A percentile compares a stretch with the other conserved stretches of the same genome.
These are phyloP conservation scores for Naganishia sp. DNA, from an alignment of 1,284 basidiomycete species.

Conservation along the genomic window DNA sequence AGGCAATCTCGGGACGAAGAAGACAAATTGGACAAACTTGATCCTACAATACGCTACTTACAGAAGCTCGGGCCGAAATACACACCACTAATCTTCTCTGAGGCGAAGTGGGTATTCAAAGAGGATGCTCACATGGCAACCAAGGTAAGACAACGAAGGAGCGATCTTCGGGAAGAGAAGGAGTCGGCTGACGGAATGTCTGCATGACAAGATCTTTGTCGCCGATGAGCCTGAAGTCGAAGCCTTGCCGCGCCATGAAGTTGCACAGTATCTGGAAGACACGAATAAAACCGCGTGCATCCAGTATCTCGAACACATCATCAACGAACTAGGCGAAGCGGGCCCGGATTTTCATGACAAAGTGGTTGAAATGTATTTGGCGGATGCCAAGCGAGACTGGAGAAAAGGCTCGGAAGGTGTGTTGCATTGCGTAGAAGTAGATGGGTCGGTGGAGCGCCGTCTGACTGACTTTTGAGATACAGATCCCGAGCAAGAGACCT, in stretches of 20 bases:
- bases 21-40: constrained; percentile 74
- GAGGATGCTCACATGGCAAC: constrained; percentile 71
- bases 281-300: constrained; percentile 69
- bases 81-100: constrained; percentile 73
- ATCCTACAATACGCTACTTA: constrained; percentile 83
- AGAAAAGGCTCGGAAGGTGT: constrained; percentile 63
- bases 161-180: background rate
- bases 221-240: constrained; percentile 81
- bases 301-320: constrained; percentile 83
- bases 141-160: constrained; percentile 58
- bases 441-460: background rate
- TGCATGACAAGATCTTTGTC: constrained; percentile 79
- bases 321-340: constrained; percentile 70
- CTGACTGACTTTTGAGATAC: constrained; percentile 51
- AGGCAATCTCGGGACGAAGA: constrained; percentile 78
- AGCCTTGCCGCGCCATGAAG: constrained; percentile 68
- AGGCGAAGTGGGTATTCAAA: constrained; percentile 81
- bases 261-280: constrained; percentile 74
- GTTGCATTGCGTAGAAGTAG: constrained; percentile 33
- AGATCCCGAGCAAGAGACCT: constrained; percentile 54
- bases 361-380: constrained; percentile 79
- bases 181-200: background rate
- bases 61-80: constrained; percentile 84
- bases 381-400: constrained; percentile 60
- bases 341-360: constrained; percentile 77